phyloP scores from a whole-genome alignment of 2,329 filamentous ascomycete species.

The Epichloe sp. region DNA sequence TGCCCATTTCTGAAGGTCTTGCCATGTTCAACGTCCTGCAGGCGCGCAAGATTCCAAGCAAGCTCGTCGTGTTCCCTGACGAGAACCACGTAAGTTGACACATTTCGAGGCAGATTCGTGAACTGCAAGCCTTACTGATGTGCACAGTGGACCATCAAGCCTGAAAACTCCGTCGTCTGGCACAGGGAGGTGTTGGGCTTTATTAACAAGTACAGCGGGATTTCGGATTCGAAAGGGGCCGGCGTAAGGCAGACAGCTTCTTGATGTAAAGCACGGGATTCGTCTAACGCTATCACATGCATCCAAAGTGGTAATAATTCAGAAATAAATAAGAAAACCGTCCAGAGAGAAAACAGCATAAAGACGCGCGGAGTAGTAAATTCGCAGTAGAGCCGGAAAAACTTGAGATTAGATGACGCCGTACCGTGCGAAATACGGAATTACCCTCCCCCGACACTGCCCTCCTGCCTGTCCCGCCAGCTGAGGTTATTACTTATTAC shows the following conservation, averaged over 20 bases:
- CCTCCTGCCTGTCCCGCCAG: too few relatives aligned
- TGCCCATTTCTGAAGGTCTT: constrained; percentile 74
- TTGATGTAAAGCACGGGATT: neutral
- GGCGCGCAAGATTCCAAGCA: constrained; percentile 58
- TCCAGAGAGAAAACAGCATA: too few relatives aligned
- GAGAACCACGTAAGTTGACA: constrained; percentile 40
- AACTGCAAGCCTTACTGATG: neutral
- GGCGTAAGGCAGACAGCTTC: neutral
- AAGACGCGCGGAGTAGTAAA: too few relatives aligned
- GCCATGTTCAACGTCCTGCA: constrained; percentile 80
- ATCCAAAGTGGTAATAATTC: too few relatives aligned
- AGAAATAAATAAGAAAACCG: too few relatives aligned
- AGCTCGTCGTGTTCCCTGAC: constrained; percentile 68
- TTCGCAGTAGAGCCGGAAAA: too few relatives aligned
- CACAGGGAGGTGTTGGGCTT: constrained; percentile 74
- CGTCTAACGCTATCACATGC: too few relatives aligned
- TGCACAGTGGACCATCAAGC: constrained; percentile 67
- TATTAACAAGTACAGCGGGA: constrained; percentile 50
- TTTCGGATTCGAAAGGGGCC: constrained; percentile 15
- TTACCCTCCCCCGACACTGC: neutral
- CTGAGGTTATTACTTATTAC: too few relatives aligned
- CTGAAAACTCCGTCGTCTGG: constrained; percentile 85
- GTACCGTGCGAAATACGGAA: neutral
- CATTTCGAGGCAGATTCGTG: neutral
- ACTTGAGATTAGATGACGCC: neutral